A percentile compares a stretch with the other conserved stretches of the same genome.
phyloP scores from a whole-genome alignment of 164 flowering plant species.

The Stephania yunnanensis region DNA sequence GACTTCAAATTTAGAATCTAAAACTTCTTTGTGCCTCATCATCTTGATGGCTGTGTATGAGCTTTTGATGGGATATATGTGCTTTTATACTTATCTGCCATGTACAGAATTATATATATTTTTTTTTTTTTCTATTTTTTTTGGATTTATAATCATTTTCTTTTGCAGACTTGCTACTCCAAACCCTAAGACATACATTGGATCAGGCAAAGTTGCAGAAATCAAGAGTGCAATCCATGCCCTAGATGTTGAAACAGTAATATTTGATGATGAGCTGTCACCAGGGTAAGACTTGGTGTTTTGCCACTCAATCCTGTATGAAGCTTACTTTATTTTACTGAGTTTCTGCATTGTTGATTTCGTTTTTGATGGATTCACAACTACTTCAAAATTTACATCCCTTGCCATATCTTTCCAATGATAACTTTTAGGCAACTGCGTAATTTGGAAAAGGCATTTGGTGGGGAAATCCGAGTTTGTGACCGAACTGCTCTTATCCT shows the following conservation, averaged over 20 bases:
- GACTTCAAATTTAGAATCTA: neutral
- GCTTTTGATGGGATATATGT: neutral
- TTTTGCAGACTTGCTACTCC: constrained; percentile 61
- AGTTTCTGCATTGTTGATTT: neutral
- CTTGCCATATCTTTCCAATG: neutral
- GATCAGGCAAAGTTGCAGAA: constrained; percentile 95
- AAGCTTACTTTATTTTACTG: neutral
- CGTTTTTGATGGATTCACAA: neutral
- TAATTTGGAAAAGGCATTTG: constrained; percentile 86
- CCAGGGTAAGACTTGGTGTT: constrained; percentile 56
- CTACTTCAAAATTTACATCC: neutral
- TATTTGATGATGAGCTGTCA: constrained; percentile 96
- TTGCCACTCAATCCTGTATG: no score
- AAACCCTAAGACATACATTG: constrained; percentile 79
- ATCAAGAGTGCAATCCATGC: constrained; percentile 78
- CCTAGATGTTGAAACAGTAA: constrained; percentile 79
- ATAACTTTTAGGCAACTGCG: constrained; percentile 63
- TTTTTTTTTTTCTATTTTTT: neutral
- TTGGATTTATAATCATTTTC: neutral
- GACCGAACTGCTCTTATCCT: constrained; percentile 92
- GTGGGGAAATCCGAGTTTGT: constrained; percentile 86
- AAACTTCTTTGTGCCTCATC: neutral
- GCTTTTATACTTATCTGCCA: neutral
- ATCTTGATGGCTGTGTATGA: neutral
- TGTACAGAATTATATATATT: neutral